Evolutionary conservation across 2,329 filamentous ascomycete species (phyloP).

Genomic region (Aspergillus terreus): DNA sequence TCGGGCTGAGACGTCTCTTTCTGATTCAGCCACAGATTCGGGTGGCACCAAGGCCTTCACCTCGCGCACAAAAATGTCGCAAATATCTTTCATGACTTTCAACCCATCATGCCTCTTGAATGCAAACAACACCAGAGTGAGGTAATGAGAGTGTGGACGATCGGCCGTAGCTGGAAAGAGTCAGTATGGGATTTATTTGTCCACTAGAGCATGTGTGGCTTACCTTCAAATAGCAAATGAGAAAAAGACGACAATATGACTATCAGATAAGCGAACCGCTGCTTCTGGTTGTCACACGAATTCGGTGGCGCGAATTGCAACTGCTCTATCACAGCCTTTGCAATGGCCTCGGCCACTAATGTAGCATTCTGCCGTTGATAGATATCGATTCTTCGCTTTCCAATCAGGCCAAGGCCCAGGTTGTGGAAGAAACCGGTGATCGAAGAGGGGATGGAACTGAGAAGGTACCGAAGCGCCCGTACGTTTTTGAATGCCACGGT

Average conservation of each 20-base stretch:
- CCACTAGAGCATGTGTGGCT: constrained; percentile 13
- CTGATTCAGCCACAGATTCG: constrained; percentile 35
- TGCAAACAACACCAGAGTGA: constrained; percentile 75
- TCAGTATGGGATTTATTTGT: constrained; percentile 6
- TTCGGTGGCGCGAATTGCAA: constrained; percentile 52
- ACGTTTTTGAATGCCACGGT: constrained; percentile 66
- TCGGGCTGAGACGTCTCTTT: constrained; percentile 39
- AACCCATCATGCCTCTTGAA: constrained; percentile 83
- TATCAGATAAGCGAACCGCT: constrained; percentile 73
- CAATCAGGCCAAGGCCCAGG: constrained; percentile 75
- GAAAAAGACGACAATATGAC: constrained; percentile 74
- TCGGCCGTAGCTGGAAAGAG: constrained; percentile 38
- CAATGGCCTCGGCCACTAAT: constrained; percentile 65
- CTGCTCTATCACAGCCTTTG: constrained; percentile 65
- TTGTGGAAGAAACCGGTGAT: constrained; percentile 84
- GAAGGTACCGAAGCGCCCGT: constrained; percentile 68
- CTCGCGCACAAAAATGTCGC: constrained; percentile 64
- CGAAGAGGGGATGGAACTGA: constrained; percentile 73
- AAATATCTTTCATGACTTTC: constrained; percentile 66
- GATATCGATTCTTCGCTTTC: constrained; percentile 67
- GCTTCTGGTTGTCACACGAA: constrained; percentile 52
- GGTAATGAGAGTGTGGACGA: constrained; percentile 48
- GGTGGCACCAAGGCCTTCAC: constrained; percentile 47
- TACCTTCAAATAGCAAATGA: constrained; percentile 72
- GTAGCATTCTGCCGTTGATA: constrained; percentile 59